phyloP scores from a whole-genome alignment of 2,329 filamentous ascomycete species.

The Botryotinia narcissicola region DNA sequence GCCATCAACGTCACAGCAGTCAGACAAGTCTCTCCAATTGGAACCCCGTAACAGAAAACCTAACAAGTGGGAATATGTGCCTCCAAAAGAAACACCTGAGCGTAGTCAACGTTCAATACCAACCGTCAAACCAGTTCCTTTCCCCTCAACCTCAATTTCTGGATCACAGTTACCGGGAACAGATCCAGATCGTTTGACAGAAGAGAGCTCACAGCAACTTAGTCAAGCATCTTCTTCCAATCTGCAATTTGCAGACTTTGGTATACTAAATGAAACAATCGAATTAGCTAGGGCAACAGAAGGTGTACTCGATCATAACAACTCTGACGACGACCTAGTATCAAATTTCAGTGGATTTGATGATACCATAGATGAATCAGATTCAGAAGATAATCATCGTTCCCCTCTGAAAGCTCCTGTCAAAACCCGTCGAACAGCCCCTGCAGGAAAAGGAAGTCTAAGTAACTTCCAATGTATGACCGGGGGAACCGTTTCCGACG shows the following conservation, averaged over 20 bases:
- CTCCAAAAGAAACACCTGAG: conserved; percentile 42
- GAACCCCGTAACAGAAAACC: conserved; percentile 46
- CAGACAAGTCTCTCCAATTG: conserved; percentile 43
- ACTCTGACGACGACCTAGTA: conserved; percentile 1
- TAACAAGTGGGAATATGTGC: conserved; percentile 42
- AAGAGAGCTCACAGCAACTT: background rate
- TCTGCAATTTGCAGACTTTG: background rate
- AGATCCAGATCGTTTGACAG: background rate
- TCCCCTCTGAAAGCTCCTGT: conserved; percentile 12
- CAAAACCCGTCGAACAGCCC: conserved; percentile 8
- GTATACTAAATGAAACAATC: conserved; percentile 1
- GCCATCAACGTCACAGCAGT: conserved; percentile 10
- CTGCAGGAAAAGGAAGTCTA: conserved; percentile 36
- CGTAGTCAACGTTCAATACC: conserved; percentile 29
- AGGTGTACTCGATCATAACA: conserved; percentile 9
- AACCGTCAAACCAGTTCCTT: background rate
- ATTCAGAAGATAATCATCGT: conserved; percentile 39
- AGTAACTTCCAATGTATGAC: conserved; percentile 55
- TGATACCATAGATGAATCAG: conserved; percentile 37
- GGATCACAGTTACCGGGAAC: background rate
- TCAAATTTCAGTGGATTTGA: conserved; percentile 7
- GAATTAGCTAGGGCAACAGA: conserved; percentile 5
- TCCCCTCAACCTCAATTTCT: background rate
- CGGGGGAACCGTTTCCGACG: conserved; percentile 46
- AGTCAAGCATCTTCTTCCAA: background rate